phyloP scores from a whole-genome alignment of 2,329 filamentous ascomycete species.

The Colletotrichum filicis region DNA sequence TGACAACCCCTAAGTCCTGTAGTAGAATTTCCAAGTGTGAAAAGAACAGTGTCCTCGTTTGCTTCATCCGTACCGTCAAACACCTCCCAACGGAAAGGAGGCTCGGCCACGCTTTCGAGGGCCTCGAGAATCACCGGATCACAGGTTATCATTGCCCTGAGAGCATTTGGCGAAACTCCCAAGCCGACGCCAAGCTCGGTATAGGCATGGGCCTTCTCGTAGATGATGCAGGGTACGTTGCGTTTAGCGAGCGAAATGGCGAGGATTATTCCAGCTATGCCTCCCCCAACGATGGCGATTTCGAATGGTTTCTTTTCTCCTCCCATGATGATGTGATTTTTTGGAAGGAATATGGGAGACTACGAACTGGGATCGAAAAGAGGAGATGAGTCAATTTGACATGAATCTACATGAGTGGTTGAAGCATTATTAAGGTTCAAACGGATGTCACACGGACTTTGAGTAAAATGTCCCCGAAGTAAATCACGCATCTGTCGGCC shows the following conservation, averaged over 20 bases:
- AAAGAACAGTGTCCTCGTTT: background rate
- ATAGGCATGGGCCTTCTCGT: conserved; percentile 55
- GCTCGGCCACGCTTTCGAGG: conserved; percentile 45
- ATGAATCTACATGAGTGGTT: no score
- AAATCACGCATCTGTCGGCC: no score
- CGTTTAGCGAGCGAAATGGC: conserved; percentile 56
- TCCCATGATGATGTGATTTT: background rate
- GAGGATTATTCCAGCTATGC: conserved; percentile 60
- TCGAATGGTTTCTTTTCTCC: conserved; percentile 14
- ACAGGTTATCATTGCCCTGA: conserved; percentile 50
- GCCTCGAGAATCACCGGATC: conserved; percentile 44
- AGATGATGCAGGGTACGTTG: conserved; percentile 54
- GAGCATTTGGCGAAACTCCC: conserved; percentile 61
- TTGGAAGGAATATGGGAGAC: background rate
- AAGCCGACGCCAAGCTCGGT: conserved; percentile 63
- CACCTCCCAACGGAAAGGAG: conserved; percentile 34
- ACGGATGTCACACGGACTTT: background rate
- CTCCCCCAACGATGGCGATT: conserved; percentile 62
- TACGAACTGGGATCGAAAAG: no score
- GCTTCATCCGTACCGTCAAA: conserved; percentile 25
- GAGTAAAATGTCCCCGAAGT: no score
- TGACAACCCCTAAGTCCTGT: conserved; percentile 8
- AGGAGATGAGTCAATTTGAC: no score
- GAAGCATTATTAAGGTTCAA: background rate
- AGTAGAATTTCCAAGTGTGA: background rate